Evolutionary conservation across 192 early-diverging fungal genomes (phyloP).

Genomic region (Coemansia sp.): DNA sequence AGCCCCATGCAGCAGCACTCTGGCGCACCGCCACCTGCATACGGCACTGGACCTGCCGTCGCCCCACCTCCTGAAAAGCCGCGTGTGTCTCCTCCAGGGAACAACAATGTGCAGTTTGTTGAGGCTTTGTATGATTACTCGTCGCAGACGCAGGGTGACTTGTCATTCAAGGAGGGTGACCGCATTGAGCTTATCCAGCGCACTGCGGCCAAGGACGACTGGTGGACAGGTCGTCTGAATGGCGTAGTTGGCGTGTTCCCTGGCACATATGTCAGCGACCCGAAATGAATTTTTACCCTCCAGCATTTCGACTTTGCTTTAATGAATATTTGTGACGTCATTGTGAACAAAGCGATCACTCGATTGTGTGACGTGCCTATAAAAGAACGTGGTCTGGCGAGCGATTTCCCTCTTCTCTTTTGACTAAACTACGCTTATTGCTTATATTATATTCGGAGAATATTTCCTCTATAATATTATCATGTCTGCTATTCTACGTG

Average conservation of each 20-base stretch:
- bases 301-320: conserved; percentile 1
- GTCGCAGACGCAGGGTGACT: conserved; percentile 69
- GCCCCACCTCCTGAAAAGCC: conserved; percentile 19
- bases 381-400: not conserved
- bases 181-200: conserved; percentile 65
- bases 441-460: not conserved
- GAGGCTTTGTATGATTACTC: conserved; percentile 77
- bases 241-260: conserved; percentile 69
- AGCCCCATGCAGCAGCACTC: not conserved
- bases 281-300: conserved; percentile 18
- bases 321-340: not conserved
- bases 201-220: conserved; percentile 61
- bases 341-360: not conserved
- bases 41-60: conserved; percentile 13
- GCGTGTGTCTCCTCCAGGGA: conserved; percentile 6
- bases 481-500: conserved; percentile 30
- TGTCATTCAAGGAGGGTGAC: conserved; percentile 70
- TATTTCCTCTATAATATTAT: not conserved
- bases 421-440: too few relatives aligned
- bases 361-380: not conserved
- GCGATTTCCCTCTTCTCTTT: not conserved
- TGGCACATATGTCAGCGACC: conserved; percentile 55
- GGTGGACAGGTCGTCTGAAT: conserved; percentile 78
- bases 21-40: conserved; percentile 7
- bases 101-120: conserved; percentile 55